These are phyloP conservation scores for Pyrenophora tritici-repentis DNA, from an alignment of 2,329 filamentous ascomycete genomes.

Conservation along the genomic window DNA sequence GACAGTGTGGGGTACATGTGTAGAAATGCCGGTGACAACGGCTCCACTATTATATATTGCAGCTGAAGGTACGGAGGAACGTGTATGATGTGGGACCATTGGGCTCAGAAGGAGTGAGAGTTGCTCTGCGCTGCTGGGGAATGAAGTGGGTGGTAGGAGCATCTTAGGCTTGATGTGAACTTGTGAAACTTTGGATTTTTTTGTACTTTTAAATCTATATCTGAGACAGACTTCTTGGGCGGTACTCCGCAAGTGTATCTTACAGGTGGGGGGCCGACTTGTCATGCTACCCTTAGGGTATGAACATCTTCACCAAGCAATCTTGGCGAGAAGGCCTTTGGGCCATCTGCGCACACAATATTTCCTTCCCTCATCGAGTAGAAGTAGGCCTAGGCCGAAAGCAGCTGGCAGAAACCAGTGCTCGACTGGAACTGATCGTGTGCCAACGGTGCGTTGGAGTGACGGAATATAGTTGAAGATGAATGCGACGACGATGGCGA, in stretches of 20 bases:
- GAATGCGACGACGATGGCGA: constrained; percentile 70
- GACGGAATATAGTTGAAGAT: constrained; percentile 68
- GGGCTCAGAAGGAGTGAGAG: background rate
- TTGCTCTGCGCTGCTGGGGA: constrained; percentile 27
- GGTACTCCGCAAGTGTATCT: background rate
- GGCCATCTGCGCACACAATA: constrained; percentile 65
- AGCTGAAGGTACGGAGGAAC: constrained; percentile 3
- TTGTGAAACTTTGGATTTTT: no score
- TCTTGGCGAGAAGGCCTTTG: constrained; percentile 59
- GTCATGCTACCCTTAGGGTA: background rate
- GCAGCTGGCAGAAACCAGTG: constrained; percentile 78
- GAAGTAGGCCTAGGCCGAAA: constrained; percentile 68
- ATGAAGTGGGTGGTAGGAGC: constrained; percentile 14
- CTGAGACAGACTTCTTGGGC: no score
- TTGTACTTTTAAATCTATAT: no score
- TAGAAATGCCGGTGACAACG: constrained; percentile 1
- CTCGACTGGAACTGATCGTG: constrained; percentile 68
- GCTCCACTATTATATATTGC: constrained; percentile 12
- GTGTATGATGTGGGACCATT: constrained; percentile 10
- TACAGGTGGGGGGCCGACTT: background rate
- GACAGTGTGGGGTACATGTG: constrained; percentile 16
- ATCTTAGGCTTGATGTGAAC: background rate
- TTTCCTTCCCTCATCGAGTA: constrained; percentile 71
- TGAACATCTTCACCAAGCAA: constrained; percentile 62
- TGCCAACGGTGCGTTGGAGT: constrained; percentile 65